Conservation (phyloP, 768 basidiomycete genomes). For the Mycena epipterygia region DNA sequence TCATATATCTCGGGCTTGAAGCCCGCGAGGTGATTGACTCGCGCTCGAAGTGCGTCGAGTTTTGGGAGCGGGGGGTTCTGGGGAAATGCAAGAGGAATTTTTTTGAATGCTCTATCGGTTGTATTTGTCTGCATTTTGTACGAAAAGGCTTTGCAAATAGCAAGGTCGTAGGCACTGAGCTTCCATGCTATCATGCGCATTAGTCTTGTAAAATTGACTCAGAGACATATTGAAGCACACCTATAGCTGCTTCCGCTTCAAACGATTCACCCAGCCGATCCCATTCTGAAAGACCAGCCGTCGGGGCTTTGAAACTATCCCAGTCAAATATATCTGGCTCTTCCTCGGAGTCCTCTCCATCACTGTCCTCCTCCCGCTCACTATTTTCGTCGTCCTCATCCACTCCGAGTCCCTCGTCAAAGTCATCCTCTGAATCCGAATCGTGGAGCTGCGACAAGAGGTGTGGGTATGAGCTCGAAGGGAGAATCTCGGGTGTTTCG, state of each 20-base stretch:
- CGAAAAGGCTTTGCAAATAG: conserved; percentile 38
- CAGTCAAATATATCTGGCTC: conserved; percentile 8
- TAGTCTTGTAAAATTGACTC: neutral
- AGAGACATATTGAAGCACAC: neutral
- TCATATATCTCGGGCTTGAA: conserved; percentile 40
- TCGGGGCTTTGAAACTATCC: neutral
- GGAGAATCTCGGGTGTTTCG: too few species aligned
- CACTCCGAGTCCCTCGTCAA: too few species aligned
- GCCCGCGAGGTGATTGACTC: conserved; percentile 42
- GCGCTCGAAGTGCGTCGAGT: conserved; percentile 3
- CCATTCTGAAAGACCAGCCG: neutral
- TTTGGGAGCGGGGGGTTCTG: conserved; percentile 34
- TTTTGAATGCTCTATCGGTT: conserved; percentile 32
- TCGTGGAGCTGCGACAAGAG: too few species aligned
- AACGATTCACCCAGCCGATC: neutral
- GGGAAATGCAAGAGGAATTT: conserved; percentile 29
- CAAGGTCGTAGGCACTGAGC: conserved; percentile 32
- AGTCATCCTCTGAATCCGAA: too few species aligned
- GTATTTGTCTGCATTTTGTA: conserved; percentile 34
- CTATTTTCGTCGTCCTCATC: too few species aligned
- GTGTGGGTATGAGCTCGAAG: too few species aligned
- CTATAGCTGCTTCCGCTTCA: neutral
- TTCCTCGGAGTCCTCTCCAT: neutral
- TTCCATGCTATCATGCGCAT: conserved; percentile 22
- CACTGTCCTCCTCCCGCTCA: neutral